Conservation (phyloP, 371 early-diverging fungal species). For the Rhizopus stolonifer region DNA sequence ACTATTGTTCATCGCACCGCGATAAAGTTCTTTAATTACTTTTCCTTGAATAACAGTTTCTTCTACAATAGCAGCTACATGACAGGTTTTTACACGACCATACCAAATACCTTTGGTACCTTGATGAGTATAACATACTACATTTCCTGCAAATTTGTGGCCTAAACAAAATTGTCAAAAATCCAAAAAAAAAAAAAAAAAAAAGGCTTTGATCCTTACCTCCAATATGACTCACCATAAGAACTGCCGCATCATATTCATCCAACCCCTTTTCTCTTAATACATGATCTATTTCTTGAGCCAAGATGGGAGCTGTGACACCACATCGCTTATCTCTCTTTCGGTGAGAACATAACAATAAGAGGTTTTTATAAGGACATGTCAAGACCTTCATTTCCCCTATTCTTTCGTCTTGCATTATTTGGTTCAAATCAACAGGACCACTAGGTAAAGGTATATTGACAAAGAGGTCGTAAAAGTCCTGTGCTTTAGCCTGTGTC, state of each 20-base stretch:
- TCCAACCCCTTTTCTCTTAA: slow-evolving; percentile 49
- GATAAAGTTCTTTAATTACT: slow-evolving; percentile 53
- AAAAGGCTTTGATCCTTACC: slow-evolving; percentile 39
- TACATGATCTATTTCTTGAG: slow-evolving; percentile 58
- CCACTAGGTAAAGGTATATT: slow-evolving; percentile 17
- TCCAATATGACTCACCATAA: slow-evolving; percentile 64
- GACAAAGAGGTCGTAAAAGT: slow-evolving; percentile 28
- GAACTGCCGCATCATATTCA: slow-evolving; percentile 42
- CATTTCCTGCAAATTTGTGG: slow-evolving; percentile 75
- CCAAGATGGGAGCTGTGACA: slow-evolving; percentile 65
- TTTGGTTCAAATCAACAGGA: slow-evolving; percentile 10
- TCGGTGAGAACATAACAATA: slow-evolving; percentile 73
- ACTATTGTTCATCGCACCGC: slow-evolving; percentile 51
- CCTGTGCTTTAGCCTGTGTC: slow-evolving; percentile 20
- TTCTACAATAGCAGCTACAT: slow-evolving; percentile 49
- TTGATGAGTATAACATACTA: slow-evolving; percentile 54
- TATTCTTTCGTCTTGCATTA: slow-evolving; percentile 8
- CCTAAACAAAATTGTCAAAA: slow-evolving; percentile 13
- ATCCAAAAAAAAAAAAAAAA: no score
- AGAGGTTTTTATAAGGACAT: slow-evolving; percentile 30
- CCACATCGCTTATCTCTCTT: slow-evolving; percentile 77
- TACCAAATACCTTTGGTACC: slow-evolving; percentile 58
- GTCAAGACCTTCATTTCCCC: slow-evolving; percentile 14
- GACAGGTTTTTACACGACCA: slow-evolving; percentile 56
- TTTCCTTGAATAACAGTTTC: slow-evolving; percentile 45